Conservation (phyloP, 2,329 filamentous ascomycete species). For the Aureobasidium uvarum region DNA sequence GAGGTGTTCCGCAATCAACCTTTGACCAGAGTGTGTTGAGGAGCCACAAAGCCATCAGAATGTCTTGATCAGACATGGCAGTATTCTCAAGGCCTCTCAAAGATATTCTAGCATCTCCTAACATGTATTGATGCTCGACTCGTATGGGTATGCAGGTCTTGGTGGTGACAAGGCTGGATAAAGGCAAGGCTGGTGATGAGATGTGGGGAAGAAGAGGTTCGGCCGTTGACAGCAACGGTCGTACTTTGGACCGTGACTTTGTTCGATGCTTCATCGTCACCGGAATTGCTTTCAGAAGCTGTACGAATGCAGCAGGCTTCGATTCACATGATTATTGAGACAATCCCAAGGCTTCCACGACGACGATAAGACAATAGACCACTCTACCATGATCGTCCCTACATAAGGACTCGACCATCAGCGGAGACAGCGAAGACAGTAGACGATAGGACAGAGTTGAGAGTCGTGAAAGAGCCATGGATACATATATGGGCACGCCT, state of each 20-base stretch:
- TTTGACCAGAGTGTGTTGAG: not conserved
- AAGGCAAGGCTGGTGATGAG: constrained; percentile 4
- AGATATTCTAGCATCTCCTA: not conserved
- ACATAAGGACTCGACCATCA: not conserved
- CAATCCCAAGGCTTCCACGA: not conserved
- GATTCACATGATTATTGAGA: not conserved
- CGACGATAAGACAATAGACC: not conserved
- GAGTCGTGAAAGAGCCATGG: constrained; percentile 6
- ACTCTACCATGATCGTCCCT: not conserved
- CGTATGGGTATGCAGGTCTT: not conserved
- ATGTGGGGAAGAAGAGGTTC: constrained; percentile 17
- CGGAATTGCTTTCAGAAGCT: not conserved
- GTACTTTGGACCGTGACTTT: constrained; percentile 16
- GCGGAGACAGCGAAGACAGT: constrained; percentile 5
- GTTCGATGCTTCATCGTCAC: not conserved
- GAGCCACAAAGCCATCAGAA: not conserved
- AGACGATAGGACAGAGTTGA: not conserved
- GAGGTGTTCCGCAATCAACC: not conserved
- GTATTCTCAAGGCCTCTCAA: not conserved
- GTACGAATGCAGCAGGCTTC: not conserved
- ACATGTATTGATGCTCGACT: not conserved
- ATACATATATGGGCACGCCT: constrained; percentile 33
- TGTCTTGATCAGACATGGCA: not conserved
- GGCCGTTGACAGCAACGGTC: constrained; percentile 17
- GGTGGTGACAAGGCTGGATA: not conserved